phyloP scores from a whole-genome alignment of 192 early-diverging fungal species.

The Coemansia sp. region DNA sequence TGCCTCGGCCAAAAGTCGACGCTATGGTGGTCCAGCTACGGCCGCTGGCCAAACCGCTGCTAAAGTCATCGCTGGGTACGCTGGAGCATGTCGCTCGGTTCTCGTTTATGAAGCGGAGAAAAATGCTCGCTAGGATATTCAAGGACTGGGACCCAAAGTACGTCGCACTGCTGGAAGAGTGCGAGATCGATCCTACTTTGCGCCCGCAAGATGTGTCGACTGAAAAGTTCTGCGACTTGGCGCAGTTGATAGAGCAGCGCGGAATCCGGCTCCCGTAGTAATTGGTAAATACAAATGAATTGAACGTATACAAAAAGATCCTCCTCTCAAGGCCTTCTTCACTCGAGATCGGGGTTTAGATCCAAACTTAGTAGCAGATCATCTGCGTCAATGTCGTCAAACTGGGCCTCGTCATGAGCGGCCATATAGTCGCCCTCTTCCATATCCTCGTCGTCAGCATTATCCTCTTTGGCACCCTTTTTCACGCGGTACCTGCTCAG shows the following conservation, averaged over 20 bases:
- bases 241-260: conserved; percentile 54
- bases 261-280: conserved; percentile 34
- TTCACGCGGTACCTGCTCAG: conserved; percentile 50
- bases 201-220: conserved; percentile 68
- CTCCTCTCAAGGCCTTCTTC: background rate
- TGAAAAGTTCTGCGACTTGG: conserved; percentile 61
- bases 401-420: conserved; percentile 36
- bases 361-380: conserved; percentile 54
- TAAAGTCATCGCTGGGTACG: conserved; percentile 56
- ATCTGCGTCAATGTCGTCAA: conserved; percentile 46
- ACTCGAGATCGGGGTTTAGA: conserved; percentile 55
- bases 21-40: conserved; percentile 71
- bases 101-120: conserved; percentile 70
- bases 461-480: conserved; percentile 12
- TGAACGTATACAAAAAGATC: background rate
- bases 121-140: conserved; percentile 65
- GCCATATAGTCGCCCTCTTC: conserved; percentile 35
- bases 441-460: conserved; percentile 20
- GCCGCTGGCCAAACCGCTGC: conserved; percentile 51
- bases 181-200: conserved; percentile 58
- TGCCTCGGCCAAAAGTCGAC: conserved; percentile 77
- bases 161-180: conserved; percentile 53
- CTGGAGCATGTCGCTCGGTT: conserved; percentile 65
- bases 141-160: conserved; percentile 57
- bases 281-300: background rate